Evolutionary conservation across 2,329 filamentous ascomycete species (phyloP).

Genomic region (Sporothrix sp.): DNA sequence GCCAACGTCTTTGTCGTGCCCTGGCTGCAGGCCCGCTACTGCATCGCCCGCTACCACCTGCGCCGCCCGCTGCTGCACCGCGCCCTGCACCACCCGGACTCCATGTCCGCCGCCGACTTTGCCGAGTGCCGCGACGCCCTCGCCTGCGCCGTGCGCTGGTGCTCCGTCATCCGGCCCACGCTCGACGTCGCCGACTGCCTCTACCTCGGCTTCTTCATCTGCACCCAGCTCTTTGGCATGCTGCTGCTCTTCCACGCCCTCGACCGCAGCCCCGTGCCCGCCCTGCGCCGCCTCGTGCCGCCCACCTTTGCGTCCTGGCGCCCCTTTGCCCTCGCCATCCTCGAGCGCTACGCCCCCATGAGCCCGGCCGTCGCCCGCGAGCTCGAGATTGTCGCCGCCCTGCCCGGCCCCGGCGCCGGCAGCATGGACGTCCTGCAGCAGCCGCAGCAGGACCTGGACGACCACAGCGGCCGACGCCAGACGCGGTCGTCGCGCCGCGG

Average conservation of each 20-base stretch:
- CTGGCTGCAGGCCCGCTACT: conserved; percentile 18
- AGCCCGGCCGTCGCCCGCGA: conserved; percentile 16
- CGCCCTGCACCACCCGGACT: conserved; percentile 18
- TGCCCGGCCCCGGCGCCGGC: neutral
- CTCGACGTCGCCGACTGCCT: conserved; percentile 14
- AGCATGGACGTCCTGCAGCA: neutral
- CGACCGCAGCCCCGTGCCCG: neutral
- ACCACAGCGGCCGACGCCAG: neutral
- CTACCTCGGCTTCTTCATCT: conserved; percentile 17
- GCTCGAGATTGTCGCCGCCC: conserved; percentile 21
- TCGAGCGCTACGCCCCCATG: conserved; percentile 12
- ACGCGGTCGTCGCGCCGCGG: no score
- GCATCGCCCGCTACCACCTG: conserved; percentile 18
- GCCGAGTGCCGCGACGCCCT: conserved; percentile 18
- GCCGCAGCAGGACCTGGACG: neutral
- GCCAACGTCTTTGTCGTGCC: conserved; percentile 16
- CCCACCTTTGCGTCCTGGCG: conserved; percentile 12
- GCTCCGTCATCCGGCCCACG: conserved; percentile 10
- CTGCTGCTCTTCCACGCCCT: conserved; percentile 16
- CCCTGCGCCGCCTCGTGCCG: conserved; percentile 13
- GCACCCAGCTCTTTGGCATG: conserved; percentile 18
- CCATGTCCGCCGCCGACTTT: conserved; percentile 15
- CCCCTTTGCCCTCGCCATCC: conserved; percentile 10
- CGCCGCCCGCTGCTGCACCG: conserved; percentile 17
- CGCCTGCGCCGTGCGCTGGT: conserved; percentile 14